Evolutionary conservation across 1,139 yeast genomes (phyloP), one percentile per base, ranked within the genome.

Genomic region (Lodderomyces elongisporus): DNA sequence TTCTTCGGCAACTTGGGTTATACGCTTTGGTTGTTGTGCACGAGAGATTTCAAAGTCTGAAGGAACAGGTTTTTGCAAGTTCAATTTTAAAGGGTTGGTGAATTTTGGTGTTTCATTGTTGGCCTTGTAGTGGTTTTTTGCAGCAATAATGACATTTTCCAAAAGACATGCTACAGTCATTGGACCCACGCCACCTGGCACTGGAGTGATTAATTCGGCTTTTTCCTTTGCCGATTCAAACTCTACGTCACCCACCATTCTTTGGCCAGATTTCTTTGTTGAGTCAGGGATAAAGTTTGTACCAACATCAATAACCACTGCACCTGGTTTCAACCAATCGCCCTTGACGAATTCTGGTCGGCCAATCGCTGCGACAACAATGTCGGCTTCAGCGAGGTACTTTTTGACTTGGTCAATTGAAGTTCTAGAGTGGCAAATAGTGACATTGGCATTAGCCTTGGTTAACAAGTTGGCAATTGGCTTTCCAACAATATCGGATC

Each of bases 171-270:
- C 97, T 34, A 91, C 97, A 9, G 99, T 91, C 97, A 91, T 91
- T 49, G 98, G 99, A 34, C 98, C 98, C 40, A 91, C 98, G 46
- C 98, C 98, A 54, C 99, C 99, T 33, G 98, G 99, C 38, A 91
- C 99, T 18, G 98, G 98, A 16, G 98, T 91, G 53, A 91, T 74
- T 52, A 72, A 70, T 24, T 81, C 70, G 20, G 94, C 96, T 41
- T 73, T 76, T 36, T 74, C 66, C 32, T 71, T 54, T 36, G 87
- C 87, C 17, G 77, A 63, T 33, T 70, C 80, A 49, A 74, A 88
- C 44, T 89, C 95, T 41, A 89, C 96, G 55, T 91, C 98, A 39
- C 99, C 99, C 32, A 88, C 95, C 61, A 89, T 73, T 54, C 83
- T 77, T 51, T 77, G 76, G 32, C 98, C 98, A 6, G 85, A 71